Percentiles rank a stretch among this genome's conserved stretches.
These are phyloP conservation scores for Noccaea caerulescens DNA, from an alignment of 345 rosid genomes.

Conservation along the genomic window DNA sequence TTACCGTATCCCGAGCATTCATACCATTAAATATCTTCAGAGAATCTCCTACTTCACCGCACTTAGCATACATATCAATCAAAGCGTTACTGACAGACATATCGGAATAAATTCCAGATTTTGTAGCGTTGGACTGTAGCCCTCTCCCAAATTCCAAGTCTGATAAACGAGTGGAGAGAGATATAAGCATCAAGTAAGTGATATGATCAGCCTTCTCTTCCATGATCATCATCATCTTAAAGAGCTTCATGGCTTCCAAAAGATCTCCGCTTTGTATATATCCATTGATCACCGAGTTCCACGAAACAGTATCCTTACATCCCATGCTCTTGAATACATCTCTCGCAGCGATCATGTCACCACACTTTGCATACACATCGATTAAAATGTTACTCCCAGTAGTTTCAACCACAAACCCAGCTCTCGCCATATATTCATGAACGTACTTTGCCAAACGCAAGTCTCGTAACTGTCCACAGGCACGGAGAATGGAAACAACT, in stretches of 20 bases:
- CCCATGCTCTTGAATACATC: slow-evolving; percentile 57
- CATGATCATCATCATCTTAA: slow-evolving; percentile 53
- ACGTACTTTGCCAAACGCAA: slow-evolving; percentile 53
- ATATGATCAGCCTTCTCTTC: slow-evolving; percentile 54
- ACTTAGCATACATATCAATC: slow-evolving; percentile 68
- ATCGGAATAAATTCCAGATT: slow-evolving; percentile 51
- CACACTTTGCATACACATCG: slow-evolving; percentile 62
- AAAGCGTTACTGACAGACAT: slow-evolving; percentile 57
- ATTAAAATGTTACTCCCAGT: slow-evolving; percentile 57
- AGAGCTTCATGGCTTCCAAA: slow-evolving; percentile 55
- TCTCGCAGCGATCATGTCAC: slow-evolving; percentile 51
- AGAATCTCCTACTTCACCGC: slow-evolving; percentile 49
- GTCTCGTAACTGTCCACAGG: slow-evolving; percentile 56
- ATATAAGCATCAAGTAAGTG: slow-evolving; percentile 53
- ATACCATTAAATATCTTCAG: slow-evolving; percentile 52
- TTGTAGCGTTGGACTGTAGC: slow-evolving; percentile 55
- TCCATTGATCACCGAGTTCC: slow-evolving; percentile 66
- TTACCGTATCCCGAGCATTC: slow-evolving; percentile 54
- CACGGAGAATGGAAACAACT: slow-evolving; percentile 57
- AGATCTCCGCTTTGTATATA: slow-evolving; percentile 48
- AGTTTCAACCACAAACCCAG: slow-evolving; percentile 47
- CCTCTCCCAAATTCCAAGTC: slow-evolving; percentile 50
- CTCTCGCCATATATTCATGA: slow-evolving; percentile 49
- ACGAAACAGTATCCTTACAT: slow-evolving; percentile 58
- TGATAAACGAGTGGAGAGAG: slow-evolving; percentile 47